Evolutionary conservation across 148 eudicot genomes (phyloP).

Genomic region (Fallopia convolvulus): DNA sequence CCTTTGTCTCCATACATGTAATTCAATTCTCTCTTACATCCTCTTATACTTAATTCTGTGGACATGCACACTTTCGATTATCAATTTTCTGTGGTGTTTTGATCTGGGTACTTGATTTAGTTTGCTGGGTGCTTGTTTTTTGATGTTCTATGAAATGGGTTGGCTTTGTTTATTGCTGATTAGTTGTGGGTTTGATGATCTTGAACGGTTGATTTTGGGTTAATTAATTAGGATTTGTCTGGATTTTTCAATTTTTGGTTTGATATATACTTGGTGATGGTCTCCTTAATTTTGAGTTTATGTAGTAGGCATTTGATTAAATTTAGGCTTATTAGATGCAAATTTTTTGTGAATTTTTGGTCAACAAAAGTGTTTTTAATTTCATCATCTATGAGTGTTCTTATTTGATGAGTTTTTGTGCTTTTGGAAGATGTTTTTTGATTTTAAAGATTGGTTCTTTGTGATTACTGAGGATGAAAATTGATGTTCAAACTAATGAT

Average conservation of each 20-base stretch:
- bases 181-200: neutral
- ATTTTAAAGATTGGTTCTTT: neutral
- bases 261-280: neutral
- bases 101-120: neutral
- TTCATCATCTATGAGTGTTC: no score
- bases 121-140: neutral
- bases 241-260: neutral
- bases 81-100: neutral
- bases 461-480: neutral
- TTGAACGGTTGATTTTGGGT: neutral
- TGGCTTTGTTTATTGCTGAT: neutral
- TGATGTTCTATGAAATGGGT: neutral
- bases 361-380: neutral
- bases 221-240: neutral
- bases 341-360: neutral
- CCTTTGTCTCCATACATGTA: constrained; percentile 90
- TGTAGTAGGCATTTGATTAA: neutral
- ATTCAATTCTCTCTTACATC: neutral
- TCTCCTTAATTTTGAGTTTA: neutral
- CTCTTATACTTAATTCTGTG: neutral
- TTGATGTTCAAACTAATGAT: neutral
- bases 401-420: neutral
- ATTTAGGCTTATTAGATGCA: neutral
- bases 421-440: neutral
- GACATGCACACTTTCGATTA: neutral